Evolutionary conservation across 192 early-diverging fungal species (phyloP).

Genomic region (Backusella luteola): DNA sequence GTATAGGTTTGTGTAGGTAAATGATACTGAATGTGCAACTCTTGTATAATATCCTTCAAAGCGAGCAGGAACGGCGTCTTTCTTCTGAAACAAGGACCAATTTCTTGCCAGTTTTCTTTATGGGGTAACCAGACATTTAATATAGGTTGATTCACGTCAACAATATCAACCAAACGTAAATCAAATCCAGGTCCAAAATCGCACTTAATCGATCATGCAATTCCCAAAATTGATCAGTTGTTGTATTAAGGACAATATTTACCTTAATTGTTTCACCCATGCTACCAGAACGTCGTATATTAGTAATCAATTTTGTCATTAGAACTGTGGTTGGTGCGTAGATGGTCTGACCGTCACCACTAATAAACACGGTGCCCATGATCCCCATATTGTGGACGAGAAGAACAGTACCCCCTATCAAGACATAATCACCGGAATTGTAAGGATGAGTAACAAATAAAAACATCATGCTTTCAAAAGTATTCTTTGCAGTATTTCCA

Average conservation of each 20-base stretch:
- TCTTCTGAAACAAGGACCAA: slow-evolving; percentile 49
- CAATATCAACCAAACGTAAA: slow-evolving; percentile 58
- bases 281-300: slow-evolving; percentile 64
- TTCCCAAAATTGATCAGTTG: slow-evolving; percentile 56
- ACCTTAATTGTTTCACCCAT: slow-evolving; percentile 54
- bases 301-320: slow-evolving; percentile 66
- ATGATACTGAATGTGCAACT: slow-evolving; percentile 52
- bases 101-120: slow-evolving; percentile 80
- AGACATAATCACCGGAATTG: slow-evolving; percentile 75
- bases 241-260: slow-evolving; percentile 66
- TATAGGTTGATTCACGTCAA: slow-evolving; percentile 56
- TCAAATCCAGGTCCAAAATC: slow-evolving; percentile 53
- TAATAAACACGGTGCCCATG: slow-evolving; percentile 77
- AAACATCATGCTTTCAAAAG: slow-evolving; percentile 83
- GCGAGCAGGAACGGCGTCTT: slow-evolving; percentile 63
- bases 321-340: slow-evolving; percentile 71
- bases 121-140: slow-evolving; percentile 66
- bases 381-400: slow-evolving; percentile 75
- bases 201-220: slow-evolving; percentile 59
- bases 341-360: slow-evolving; percentile 77
- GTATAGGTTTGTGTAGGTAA: slow-evolving; percentile 10
- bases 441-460: slow-evolving; percentile 77
- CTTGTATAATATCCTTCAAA: slow-evolving; percentile 54
- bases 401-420: slow-evolving; percentile 62
- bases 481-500: slow-evolving; percentile 71